Conservation (phyloP, 2,329 filamentous ascomycete species). For the Claviceps sorghi region DNA sequence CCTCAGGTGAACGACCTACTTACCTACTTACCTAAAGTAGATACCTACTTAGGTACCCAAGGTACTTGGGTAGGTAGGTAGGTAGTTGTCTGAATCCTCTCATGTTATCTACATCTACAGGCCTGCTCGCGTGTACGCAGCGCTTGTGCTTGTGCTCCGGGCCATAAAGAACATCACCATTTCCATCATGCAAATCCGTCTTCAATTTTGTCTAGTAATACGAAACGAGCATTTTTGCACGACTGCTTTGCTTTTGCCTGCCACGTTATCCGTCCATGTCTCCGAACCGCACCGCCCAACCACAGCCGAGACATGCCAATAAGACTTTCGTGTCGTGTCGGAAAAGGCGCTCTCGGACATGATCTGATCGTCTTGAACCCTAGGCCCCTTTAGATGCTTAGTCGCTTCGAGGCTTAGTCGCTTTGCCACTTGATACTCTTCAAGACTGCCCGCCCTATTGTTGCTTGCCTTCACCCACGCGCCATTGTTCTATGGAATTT, state of each 20-base stretch:
- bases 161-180: background rate
- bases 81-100: background rate
- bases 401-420: background rate
- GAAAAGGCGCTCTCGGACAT: background rate
- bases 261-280: background rate
- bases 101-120: too few species aligned
- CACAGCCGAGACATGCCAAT: background rate
- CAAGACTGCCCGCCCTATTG: background rate
- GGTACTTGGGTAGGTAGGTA: background rate
- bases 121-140: background rate
- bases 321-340: background rate
- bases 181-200: background rate
- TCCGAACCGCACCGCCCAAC: background rate
- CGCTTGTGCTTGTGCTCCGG: too few species aligned
- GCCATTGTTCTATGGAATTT: background rate
- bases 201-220: background rate
- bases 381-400: background rate
- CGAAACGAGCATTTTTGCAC: background rate
- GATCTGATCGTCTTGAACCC: background rate
- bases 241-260: background rate
- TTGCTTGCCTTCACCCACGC: background rate
- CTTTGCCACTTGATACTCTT: background rate
- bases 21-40: too few species aligned
- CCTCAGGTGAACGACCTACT: too few species aligned
- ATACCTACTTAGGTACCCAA: background rate